phyloP scores from a whole-genome alignment of 2,329 filamentous ascomycete species.

The Fusarium burgessii region DNA sequence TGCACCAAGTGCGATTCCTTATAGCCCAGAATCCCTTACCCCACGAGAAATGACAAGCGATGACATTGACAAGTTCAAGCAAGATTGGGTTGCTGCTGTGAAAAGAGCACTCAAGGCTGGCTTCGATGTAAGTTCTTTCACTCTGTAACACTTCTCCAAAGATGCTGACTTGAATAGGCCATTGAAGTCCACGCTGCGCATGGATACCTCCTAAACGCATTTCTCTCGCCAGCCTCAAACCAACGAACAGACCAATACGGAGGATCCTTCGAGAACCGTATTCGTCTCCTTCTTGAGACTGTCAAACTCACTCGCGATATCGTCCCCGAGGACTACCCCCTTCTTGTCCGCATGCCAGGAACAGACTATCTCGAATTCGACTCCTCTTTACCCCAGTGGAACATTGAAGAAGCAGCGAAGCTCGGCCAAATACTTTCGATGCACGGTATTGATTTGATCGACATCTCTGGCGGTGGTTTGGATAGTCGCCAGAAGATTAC shows the following conservation, averaged over 20 bases:
- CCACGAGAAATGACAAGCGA: constrained; percentile 42
- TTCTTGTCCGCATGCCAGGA: constrained; percentile 76
- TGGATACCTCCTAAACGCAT: constrained; percentile 65
- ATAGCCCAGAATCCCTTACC: constrained; percentile 34
- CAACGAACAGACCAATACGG: constrained; percentile 65
- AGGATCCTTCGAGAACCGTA: constrained; percentile 57
- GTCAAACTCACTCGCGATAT: constrained; percentile 47
- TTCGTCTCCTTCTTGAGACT: constrained; percentile 60
- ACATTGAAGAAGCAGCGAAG: constrained; percentile 70
- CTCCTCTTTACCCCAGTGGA: constrained; percentile 68
- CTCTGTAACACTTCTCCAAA: not conserved
- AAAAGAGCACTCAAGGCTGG: constrained; percentile 38
- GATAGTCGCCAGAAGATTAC: constrained; percentile 69
- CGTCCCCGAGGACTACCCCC: constrained; percentile 56
- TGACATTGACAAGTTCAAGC: constrained; percentile 42
- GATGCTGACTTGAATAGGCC: constrained; percentile 16
- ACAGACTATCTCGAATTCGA: constrained; percentile 78
- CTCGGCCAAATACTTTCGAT: constrained; percentile 72
- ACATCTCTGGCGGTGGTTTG: constrained; percentile 75
- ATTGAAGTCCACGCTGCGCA: constrained; percentile 58
- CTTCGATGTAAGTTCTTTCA: constrained; percentile 27
- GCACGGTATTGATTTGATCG: constrained; percentile 77
- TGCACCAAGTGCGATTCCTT: constrained; percentile 38
- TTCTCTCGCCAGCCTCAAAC: constrained; percentile 63
- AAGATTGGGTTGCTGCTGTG: constrained; percentile 37